phyloP scores from a whole-genome alignment of 768 basidiomycete genomes.

The Russula sp. region DNA sequence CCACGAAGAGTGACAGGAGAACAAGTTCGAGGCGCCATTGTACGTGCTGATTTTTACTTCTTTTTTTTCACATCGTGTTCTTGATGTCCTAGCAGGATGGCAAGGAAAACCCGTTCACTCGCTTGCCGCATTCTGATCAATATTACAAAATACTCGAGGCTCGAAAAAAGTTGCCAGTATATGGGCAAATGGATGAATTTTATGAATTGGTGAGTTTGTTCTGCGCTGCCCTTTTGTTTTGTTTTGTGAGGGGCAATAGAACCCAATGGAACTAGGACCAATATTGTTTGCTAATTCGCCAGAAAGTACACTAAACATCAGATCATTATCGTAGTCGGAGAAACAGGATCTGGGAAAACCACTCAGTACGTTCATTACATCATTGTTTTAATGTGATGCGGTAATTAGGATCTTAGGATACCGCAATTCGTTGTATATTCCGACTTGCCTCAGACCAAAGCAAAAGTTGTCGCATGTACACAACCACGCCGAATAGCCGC shows the following conservation, averaged over 20 bases:
- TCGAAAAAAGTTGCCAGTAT: slow-evolving; percentile 90
- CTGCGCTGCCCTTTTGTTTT: not conserved
- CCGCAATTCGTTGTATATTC: slow-evolving; percentile 95
- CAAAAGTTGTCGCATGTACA: slow-evolving; percentile 93
- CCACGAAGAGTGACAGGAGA: slow-evolving; percentile 43
- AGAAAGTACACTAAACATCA: slow-evolving; percentile 71
- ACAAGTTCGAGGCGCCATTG: slow-evolving; percentile 44
- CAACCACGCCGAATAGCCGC: slow-evolving; percentile 95
- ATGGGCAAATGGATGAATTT: slow-evolving; percentile 89
- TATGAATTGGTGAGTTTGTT: slow-evolving; percentile 79
- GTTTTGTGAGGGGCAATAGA: slow-evolving; percentile 34
- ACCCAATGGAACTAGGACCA: slow-evolving; percentile 30
- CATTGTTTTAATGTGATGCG: not conserved
- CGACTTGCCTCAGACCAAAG: slow-evolving; percentile 84
- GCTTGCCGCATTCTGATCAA: slow-evolving; percentile 64
- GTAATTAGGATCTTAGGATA: slow-evolving; percentile 54
- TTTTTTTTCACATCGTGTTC: not conserved
- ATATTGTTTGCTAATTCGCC: slow-evolving; percentile 34
- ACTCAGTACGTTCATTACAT: slow-evolving; percentile 70
- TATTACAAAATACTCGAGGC: slow-evolving; percentile 85
- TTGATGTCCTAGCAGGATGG: slow-evolving; percentile 52
- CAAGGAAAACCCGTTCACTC: slow-evolving; percentile 86
- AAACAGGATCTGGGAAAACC: slow-evolving; percentile 95
- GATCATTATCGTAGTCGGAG: slow-evolving; percentile 87
- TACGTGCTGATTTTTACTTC: slow-evolving; percentile 33